phyloP scores from a whole-genome alignment of 768 basidiomycete genomes.

The Suillus discolor region DNA sequence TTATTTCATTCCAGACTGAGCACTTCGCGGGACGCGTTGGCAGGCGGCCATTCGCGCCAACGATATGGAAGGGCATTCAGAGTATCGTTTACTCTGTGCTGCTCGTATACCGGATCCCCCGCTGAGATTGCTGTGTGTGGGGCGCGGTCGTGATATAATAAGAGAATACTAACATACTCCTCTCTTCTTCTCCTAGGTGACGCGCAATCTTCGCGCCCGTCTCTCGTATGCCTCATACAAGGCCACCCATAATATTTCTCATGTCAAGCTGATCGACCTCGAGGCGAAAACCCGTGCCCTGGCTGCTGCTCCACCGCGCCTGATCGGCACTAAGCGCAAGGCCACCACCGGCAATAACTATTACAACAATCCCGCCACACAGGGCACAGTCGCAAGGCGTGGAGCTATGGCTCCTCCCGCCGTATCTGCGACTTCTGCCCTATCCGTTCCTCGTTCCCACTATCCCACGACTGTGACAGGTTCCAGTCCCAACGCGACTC shows the following conservation, averaged over 20 bases:
- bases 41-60: conserved; percentile 26
- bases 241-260: conserved; percentile 71
- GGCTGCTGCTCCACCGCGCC: conserved; percentile 48
- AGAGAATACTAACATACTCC: conserved; percentile 26
- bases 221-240: conserved; percentile 86
- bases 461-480: conserved; percentile 40
- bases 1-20: conserved; percentile 31
- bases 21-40: conserved; percentile 50
- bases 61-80: conserved; percentile 11
- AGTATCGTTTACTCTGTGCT: conserved; percentile 8
- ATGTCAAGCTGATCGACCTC: conserved; percentile 67
- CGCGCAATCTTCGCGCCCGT: conserved; percentile 77
- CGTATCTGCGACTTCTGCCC: conserved; percentile 25
- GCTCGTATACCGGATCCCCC: conserved; percentile 14
- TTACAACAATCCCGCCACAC: conserved; percentile 55
- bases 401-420: conserved; percentile 50
- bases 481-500: conserved; percentile 44
- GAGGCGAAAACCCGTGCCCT: conserved; percentile 59
- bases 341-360: conserved; percentile 43
- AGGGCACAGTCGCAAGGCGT: conserved; percentile 41
- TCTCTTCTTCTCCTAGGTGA: conserved; percentile 56
- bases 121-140: conserved; percentile 13
- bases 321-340: conserved; percentile 63
- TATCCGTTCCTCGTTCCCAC: conserved; percentile 43
- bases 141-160: conserved; percentile 11